Conservation (phyloP, 2,329 filamentous ascomycete genomes). For the Chaetomium sp. region DNA sequence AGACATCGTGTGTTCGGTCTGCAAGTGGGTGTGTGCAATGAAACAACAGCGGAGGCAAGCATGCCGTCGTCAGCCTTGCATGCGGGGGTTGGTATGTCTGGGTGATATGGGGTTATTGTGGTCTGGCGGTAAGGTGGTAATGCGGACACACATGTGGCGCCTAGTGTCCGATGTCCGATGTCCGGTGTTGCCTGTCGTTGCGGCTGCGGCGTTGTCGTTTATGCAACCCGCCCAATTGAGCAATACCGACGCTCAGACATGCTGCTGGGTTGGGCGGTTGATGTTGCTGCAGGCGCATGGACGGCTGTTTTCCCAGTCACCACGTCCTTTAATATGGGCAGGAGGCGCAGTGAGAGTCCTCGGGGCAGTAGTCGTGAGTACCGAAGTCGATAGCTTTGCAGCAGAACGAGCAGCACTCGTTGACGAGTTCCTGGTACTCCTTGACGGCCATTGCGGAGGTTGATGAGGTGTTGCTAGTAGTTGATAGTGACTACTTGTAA, state of each 20-base stretch:
- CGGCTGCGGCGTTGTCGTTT: not conserved
- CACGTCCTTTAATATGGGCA: constrained; percentile 34
- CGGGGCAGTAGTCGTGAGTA: constrained; percentile 44
- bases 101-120: too few species aligned
- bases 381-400: constrained; percentile 45
- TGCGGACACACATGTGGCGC: too few species aligned
- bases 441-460: constrained; percentile 36
- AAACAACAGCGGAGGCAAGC: too few species aligned
- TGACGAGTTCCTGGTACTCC: constrained; percentile 39
- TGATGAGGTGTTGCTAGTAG: not conserved
- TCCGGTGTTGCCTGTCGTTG: too few species aligned
- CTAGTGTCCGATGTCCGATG: too few species aligned
- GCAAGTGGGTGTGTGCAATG: too few species aligned
- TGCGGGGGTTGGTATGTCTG: too few species aligned
- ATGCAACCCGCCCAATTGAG: constrained; percentile 27
- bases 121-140: too few species aligned
- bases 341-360: constrained; percentile 36
- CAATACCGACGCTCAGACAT: constrained; percentile 3
- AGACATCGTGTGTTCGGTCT: too few species aligned
- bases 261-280: too few species aligned
- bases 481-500: not conserved
- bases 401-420: constrained; percentile 46
- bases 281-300: constrained; percentile 6
- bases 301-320: not conserved
- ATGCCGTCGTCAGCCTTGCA: too few species aligned